Conservation (phyloP, 805 yeast species). For the Ascoidea tarda region DNA sequence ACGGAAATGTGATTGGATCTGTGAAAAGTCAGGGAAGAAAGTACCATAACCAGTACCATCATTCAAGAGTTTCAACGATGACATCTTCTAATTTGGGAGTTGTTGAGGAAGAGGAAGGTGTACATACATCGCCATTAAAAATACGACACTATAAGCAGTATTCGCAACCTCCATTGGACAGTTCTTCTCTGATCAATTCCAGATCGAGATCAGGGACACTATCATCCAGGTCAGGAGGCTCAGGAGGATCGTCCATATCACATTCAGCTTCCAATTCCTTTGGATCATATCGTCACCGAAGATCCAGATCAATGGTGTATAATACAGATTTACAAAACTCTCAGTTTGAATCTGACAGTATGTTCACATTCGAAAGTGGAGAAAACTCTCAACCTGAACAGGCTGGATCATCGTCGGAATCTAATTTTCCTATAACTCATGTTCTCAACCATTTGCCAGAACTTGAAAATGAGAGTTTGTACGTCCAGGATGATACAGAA, state of each 20-base stretch:
- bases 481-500: background rate
- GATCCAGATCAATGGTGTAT: background rate
- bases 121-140: background rate
- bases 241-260: background rate
- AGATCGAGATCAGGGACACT: background rate
- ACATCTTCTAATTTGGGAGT: background rate
- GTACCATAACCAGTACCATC: background rate
- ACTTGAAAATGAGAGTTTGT: background rate
- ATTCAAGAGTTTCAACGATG: background rate
- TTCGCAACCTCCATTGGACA: background rate
- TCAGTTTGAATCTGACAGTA: background rate
- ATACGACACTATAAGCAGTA: background rate
- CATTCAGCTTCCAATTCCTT: background rate
- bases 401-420: background rate
- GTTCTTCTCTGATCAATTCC: background rate
- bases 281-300: background rate
- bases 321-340: background rate
- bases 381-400: background rate
- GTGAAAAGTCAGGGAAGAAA: background rate
- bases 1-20: constrained; percentile 4
- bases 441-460: background rate
- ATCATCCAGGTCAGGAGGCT: background rate
- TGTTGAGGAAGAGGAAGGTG: background rate
- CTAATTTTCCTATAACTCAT: background rate
- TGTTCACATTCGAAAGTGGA: background rate